These are phyloP conservation scores for Zalerion maritima DNA, from an alignment of 495 filamentous ascomycete species.

Conservation along the genomic window DNA sequence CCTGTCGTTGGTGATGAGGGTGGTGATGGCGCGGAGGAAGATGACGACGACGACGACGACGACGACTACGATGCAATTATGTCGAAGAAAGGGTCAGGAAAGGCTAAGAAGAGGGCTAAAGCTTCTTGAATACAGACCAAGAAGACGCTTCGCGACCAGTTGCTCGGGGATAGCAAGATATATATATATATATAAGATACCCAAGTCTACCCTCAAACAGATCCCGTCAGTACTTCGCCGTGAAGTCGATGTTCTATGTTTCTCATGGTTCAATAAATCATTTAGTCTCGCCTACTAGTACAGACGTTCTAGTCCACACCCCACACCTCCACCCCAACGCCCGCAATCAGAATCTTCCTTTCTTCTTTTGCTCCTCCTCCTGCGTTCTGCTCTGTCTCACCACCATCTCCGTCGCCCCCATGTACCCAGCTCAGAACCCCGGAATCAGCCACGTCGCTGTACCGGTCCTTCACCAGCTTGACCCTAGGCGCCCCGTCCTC, in stretches of 20 bases:
- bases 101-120: constrained; percentile 20
- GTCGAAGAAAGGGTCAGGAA: constrained; percentile 3
- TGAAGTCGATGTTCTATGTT: too few relatives aligned
- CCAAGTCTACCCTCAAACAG: too few relatives aligned
- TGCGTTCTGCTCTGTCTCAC: constrained; percentile 1
- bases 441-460: constrained; percentile 51
- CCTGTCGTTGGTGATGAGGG: constrained; percentile 7
- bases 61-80: constrained; percentile 1
- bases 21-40: constrained; percentile 6
- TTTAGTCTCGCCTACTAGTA: too few relatives aligned
- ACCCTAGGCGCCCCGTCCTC: constrained; percentile 19
- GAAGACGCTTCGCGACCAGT: too few relatives aligned
- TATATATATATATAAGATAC: too few relatives aligned
- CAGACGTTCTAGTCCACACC: too few relatives aligned
- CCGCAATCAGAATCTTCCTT: constrained; percentile 24
- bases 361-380: background rate
- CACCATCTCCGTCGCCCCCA: background rate
- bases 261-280: too few relatives aligned
- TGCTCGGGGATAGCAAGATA: too few relatives aligned
- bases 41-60: constrained; percentile 10
- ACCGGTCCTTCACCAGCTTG: constrained; percentile 32
- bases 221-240: too few relatives aligned
- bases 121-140: constrained; percentile 9
- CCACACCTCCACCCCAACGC: constrained; percentile 36
- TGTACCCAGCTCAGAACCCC: constrained; percentile 15